Base-by-base conservation (phyloP, 306 rosid genomes). In the Clitoria ternatea region DNA sequence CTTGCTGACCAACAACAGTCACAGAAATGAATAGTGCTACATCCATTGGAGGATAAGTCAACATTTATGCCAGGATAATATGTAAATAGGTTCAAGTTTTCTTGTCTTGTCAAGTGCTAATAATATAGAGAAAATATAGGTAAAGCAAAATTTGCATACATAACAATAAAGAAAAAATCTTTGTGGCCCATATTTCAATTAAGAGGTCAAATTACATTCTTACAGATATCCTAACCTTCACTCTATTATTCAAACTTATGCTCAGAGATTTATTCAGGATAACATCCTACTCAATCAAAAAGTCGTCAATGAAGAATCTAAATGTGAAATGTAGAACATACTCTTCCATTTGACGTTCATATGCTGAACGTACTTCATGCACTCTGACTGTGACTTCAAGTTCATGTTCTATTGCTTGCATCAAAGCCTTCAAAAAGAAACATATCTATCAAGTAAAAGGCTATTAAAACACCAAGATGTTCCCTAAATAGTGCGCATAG, bases 321-420 rank as follows among this genome's bases (percentile, higher is more conserved):
- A 14, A 13, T 48, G 4, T 14, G 43, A 40, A 56, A 57, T 61
- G 45, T 23, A 63, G 42, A 35, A 76, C 97, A 37, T 81, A 94
- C 99, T 86, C 99, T 82, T 89, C 96, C 81, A 79, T 89, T 80
- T 91, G 99, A 62, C 96, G 94, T 64, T 84, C 96, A 61, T 94
- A 91, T 73, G 86, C 97, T 39, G 83, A 69, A 48, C 99, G 97
- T 7, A 94, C 99, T 89, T 94, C 99, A 75, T 94, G 91, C 23
- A 89, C 95, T 63, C 96, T 85, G 22, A 91, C 96, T 0, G 86
- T 89, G 78, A 94, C 96, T 86, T 94, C 99, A 75, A 94, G 97
- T 52, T 94, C 97, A 39, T 91, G 96, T 77, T 94, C 97, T 60
- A 94, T 87, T 75, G 78, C 82, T 70, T 91, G 96, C 96, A 87